A percentile compares a stretch with the other conserved stretches of the same genome.
Evolutionary conservation across 192 early-diverging fungal genomes (phyloP).

Genomic region (Mortierella hygrophila): DNA sequence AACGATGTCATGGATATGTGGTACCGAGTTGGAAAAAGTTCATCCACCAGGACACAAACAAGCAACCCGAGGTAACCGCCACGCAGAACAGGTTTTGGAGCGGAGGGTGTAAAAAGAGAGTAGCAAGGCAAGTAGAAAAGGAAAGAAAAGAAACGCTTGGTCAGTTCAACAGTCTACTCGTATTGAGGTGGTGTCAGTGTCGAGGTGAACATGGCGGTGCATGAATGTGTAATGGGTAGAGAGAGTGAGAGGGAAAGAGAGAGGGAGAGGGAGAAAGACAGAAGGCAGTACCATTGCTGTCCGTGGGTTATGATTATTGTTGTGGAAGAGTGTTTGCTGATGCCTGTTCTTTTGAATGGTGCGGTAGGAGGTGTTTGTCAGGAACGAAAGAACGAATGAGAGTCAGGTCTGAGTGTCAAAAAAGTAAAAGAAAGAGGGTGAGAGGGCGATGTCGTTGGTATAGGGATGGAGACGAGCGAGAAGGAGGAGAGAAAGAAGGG

Average conservation of each 20-base stretch:
- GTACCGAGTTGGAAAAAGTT: neutral
- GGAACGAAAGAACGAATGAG: slow-evolving; percentile 1
- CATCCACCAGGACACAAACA: neutral
- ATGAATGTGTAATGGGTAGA: neutral
- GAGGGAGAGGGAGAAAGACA: neutral
- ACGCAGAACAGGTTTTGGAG: neutral
- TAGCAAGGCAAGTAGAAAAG: neutral
- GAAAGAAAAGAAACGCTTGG: neutral
- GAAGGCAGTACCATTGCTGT: neutral
- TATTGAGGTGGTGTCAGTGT: neutral
- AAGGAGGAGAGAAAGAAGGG: neutral
- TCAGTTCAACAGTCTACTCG: neutral
- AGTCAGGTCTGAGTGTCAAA: neutral
- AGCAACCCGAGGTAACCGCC: neutral
- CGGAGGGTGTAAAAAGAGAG: neutral
- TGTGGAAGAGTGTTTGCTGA: neutral
- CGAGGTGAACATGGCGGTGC: too few relatives aligned
- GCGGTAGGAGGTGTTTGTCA: neutral
- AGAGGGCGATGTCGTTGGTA: neutral
- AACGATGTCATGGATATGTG: slow-evolving; percentile 27
- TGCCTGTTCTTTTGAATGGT: neutral
- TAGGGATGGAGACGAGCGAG: neutral
- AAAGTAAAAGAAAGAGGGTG: neutral
- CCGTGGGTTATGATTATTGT: neutral
- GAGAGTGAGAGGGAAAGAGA: neutral